These are phyloP conservation scores for Coemansia sp. DNA, from an alignment of 192 early-diverging fungal genomes.

Conservation along the genomic window DNA sequence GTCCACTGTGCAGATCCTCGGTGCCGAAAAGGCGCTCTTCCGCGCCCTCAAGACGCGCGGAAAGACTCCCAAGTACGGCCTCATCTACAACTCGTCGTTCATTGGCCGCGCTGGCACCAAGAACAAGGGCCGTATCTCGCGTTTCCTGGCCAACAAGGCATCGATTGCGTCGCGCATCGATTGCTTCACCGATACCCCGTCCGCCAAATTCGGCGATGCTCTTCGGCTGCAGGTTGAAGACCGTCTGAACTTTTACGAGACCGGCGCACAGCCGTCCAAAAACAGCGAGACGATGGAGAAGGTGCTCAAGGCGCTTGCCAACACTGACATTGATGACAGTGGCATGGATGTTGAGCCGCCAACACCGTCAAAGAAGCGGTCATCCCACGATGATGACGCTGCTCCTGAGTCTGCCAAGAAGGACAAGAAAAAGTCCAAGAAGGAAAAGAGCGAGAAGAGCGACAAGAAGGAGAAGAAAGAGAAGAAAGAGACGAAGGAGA, in stretches of 20 bases:
- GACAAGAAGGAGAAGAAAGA: slow-evolving; percentile 56
- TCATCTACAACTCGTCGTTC: slow-evolving; percentile 95
- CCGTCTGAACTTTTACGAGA: slow-evolving; percentile 92
- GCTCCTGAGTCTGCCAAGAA: slow-evolving; percentile 32
- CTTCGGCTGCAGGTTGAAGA: slow-evolving; percentile 95
- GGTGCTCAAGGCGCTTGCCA: slow-evolving; percentile 65
- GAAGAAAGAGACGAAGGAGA: slow-evolving; percentile 57
- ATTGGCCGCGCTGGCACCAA: slow-evolving; percentile 93
- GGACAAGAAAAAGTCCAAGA: slow-evolving; percentile 33
- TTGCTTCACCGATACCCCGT: slow-evolving; percentile 88
- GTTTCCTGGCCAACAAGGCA: slow-evolving; percentile 98
- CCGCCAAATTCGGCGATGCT: slow-evolving; percentile 88
- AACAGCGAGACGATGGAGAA: slow-evolving; percentile 95
- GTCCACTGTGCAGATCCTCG: slow-evolving; percentile 96
- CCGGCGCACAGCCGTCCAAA: slow-evolving; percentile 79
- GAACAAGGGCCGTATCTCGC: slow-evolving; percentile 97
- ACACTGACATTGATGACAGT: slow-evolving; percentile 59
- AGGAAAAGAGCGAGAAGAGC: slow-evolving; percentile 25
- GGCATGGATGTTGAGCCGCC: slow-evolving; percentile 42
- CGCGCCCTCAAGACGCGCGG: slow-evolving; percentile 94
- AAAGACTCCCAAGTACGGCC: slow-evolving; percentile 97
- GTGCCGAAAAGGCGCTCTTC: slow-evolving; percentile 99
- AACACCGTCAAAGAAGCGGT: slow-evolving; percentile 53
- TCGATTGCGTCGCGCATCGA: slow-evolving; percentile 96
- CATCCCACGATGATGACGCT: slow-evolving; percentile 41